These are phyloP conservation scores for Termitomyces sp. DNA, from an alignment of 768 basidiomycete species.

Conservation along the genomic window DNA sequence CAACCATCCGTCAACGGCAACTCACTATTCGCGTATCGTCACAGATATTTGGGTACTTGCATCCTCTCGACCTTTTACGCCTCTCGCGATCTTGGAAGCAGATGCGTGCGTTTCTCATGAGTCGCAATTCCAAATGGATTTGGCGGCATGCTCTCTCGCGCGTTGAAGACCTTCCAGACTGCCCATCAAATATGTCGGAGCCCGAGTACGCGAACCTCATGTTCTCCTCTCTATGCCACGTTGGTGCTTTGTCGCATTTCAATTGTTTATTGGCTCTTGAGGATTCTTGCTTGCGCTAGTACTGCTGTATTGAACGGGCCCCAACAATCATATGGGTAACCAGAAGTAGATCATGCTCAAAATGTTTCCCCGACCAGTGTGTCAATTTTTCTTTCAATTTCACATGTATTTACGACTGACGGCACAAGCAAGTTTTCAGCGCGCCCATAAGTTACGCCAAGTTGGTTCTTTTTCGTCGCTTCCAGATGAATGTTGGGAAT, in stretches of 20 bases:
- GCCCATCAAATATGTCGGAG: constrained; percentile 38
- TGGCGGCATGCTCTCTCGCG: constrained; percentile 35
- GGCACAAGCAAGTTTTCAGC: constrained; percentile 9
- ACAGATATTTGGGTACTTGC: constrained; percentile 36
- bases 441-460: constrained; percentile 8
- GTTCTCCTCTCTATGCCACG: constrained; percentile 38
- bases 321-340: constrained; percentile 15
- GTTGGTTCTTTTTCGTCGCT: constrained; percentile 5
- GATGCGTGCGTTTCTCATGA: constrained; percentile 36
- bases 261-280: constrained; percentile 4
- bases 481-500: constrained; percentile 12
- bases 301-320: constrained; percentile 14
- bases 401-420: background rate
- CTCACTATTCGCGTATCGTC: background rate
- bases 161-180: constrained; percentile 33
- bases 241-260: constrained; percentile 17
- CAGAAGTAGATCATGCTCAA: constrained; percentile 15
- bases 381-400: background rate
- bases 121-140: constrained; percentile 29
- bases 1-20: background rate
- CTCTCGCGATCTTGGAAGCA: constrained; percentile 37
- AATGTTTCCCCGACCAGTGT: constrained; percentile 16
- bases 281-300: constrained; percentile 8
- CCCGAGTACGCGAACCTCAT: constrained; percentile 37
- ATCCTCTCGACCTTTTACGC: constrained; percentile 38